These are phyloP conservation scores for Scytalidium lignicola DNA, from an alignment of 2,329 filamentous ascomycete species.

Conservation along the genomic window DNA sequence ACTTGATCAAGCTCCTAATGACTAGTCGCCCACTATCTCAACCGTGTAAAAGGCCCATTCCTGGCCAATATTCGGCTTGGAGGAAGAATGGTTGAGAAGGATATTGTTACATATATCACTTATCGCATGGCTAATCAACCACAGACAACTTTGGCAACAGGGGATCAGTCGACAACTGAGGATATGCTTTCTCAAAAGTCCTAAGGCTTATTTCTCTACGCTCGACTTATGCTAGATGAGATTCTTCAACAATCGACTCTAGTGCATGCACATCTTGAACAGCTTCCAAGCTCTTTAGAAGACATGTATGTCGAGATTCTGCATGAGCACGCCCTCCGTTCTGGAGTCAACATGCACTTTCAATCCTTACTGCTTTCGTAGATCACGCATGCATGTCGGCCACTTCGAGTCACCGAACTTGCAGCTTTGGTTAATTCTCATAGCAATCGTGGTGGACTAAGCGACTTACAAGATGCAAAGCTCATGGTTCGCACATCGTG, in stretches of 20 bases:
- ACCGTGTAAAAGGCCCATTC: constrained; percentile 20
- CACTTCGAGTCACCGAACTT: constrained; percentile 12
- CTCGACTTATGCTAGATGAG: constrained; percentile 11
- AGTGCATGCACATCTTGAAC: not conserved
- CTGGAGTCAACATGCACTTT: not conserved
- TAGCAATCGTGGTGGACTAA: constrained; percentile 4
- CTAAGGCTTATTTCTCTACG: constrained; percentile 12
- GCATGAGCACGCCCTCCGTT: constrained; percentile 1
- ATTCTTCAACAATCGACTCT: not conserved
- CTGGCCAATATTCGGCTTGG: constrained; percentile 34
- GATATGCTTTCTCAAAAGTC: constrained; percentile 1
- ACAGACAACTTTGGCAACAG: too few relatives aligned
- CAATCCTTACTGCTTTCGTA: constrained; percentile 7
- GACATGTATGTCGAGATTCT: constrained; percentile 7
- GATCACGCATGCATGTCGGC: constrained; percentile 14
- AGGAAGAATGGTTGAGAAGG: constrained; percentile 30
- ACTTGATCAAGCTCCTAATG: constrained; percentile 35
- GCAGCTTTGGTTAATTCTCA: constrained; percentile 1
- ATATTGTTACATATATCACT: constrained; percentile 29
- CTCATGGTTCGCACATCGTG: constrained; percentile 27
- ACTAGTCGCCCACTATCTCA: constrained; percentile 36
- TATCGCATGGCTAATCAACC: constrained; percentile 7
- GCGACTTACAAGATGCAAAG: constrained; percentile 6
- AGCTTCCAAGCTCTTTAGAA: constrained; percentile 1
- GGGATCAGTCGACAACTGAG: constrained; percentile 2